phyloP scores from a whole-genome alignment of 1,139 yeast genomes.

The Taphrina confusa region DNA sequence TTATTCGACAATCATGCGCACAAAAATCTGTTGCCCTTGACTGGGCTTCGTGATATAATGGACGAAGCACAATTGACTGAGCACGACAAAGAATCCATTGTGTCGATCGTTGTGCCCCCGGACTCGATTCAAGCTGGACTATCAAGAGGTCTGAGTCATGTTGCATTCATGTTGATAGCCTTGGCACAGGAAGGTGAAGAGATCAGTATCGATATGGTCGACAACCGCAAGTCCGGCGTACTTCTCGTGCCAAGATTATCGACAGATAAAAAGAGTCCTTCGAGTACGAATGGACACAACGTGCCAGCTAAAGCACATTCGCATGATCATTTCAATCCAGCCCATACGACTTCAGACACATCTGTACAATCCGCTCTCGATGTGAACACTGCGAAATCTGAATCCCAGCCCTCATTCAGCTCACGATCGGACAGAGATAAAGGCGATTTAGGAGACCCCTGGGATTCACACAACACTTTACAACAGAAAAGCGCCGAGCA shows the following conservation, averaged over 20 bases:
- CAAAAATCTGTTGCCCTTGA: constrained; percentile 7
- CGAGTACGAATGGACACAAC: neutral
- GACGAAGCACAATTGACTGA: constrained; percentile 11
- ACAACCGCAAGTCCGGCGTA: constrained; percentile 38
- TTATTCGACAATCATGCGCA: constrained; percentile 12
- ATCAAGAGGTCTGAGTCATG: constrained; percentile 44
- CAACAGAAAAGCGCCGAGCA: neutral
- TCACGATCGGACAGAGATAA: neutral
- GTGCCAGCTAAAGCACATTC: neutral
- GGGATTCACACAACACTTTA: constrained; percentile 3
- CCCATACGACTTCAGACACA: neutral
- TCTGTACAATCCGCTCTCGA: neutral
- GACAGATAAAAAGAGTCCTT: neutral
- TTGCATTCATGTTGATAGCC: constrained; percentile 47
- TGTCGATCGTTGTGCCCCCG: constrained; percentile 10
- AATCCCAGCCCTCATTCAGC: neutral
- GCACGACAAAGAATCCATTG: constrained; percentile 8
- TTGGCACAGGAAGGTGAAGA: constrained; percentile 47
- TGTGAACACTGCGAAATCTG: too few species aligned
- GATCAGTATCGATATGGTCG: constrained; percentile 44
- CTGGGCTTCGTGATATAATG: constrained; percentile 7
- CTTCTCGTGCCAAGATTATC: constrained; percentile 18
- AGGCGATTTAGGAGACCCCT: constrained; percentile 1
- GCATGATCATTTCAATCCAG: neutral
- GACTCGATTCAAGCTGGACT: constrained; percentile 38